Evolutionary conservation across 2,329 filamentous ascomycete species (phyloP).

Genomic region (Exserohilum rostratum): DNA sequence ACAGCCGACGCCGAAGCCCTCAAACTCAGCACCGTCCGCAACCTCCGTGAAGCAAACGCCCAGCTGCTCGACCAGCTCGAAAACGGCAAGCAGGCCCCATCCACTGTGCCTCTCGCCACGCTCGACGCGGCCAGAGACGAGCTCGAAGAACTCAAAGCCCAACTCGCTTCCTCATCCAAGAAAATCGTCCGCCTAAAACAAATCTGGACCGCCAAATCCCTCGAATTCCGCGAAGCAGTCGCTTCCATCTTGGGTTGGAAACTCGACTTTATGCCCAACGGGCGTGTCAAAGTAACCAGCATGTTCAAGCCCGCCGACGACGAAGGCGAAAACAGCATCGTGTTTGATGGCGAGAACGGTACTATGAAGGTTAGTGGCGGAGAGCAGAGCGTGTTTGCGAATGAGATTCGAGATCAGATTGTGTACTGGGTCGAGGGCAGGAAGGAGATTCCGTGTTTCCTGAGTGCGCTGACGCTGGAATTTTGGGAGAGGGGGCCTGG

Average conservation of each 20-base stretch:
- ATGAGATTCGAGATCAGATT: conserved; percentile 82
- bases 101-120: conserved; percentile 76
- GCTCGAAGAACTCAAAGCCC: conserved; percentile 63
- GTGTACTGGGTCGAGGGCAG: conserved; percentile 95
- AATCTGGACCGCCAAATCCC: conserved; percentile 88
- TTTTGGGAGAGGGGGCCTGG: conserved; percentile 75
- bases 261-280: conserved; percentile 94
- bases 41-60: conserved; percentile 81
- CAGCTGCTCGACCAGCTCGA: conserved; percentile 78
- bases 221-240: conserved; percentile 94
- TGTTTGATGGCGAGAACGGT: conserved; percentile 91
- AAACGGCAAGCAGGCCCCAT: conserved; percentile 26
- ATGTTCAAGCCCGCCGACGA: conserved; percentile 77
- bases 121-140: conserved; percentile 78
- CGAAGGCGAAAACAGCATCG: conserved; percentile 64
- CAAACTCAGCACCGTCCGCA: conserved; percentile 78
- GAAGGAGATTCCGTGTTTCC: conserved; percentile 90
- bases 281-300: conserved; percentile 88
- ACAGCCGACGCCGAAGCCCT: conserved; percentile 84
- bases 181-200: conserved; percentile 84
- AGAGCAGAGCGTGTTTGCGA: conserved; percentile 82
- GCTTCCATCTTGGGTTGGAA: conserved; percentile 93
- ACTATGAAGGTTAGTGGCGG: conserved; percentile 98
- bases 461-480: conserved; percentile 88
- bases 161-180: conserved; percentile 73